Conservation (phyloP, 768 basidiomycete species). For the Suillus decipiens region DNA sequence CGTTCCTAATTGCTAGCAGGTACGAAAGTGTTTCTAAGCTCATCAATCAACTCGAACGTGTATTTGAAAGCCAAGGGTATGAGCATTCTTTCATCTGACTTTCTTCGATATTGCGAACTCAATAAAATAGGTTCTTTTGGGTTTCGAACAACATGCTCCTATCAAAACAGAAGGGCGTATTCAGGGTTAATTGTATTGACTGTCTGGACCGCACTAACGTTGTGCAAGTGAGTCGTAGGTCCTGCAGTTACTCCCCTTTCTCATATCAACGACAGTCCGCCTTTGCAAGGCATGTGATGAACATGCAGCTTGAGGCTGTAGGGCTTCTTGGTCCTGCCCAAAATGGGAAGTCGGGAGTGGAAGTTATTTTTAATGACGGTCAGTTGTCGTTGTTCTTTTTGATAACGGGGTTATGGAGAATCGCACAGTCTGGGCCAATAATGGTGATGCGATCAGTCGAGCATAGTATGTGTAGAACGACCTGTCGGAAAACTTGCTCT, state of each 20-base stretch:
- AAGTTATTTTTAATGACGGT: conserved; percentile 82
- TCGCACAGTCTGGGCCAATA: conserved; percentile 90
- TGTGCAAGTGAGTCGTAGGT: conserved; percentile 60
- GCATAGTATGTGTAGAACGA: conserved; percentile 61
- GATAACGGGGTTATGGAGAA: background rate
- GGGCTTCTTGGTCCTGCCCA: conserved; percentile 62
- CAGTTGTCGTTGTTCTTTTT: conserved; percentile 12
- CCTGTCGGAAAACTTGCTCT: background rate
- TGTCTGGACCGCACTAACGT: conserved; percentile 96
- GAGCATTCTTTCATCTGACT: conserved; percentile 13
- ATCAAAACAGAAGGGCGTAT: conserved; percentile 83
- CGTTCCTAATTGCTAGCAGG: conserved; percentile 36
- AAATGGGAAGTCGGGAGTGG: conserved; percentile 57
- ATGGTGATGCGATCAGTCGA: conserved; percentile 92
- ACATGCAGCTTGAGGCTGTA: conserved; percentile 70
- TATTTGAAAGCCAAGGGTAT: conserved; percentile 82
- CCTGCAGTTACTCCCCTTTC: conserved; percentile 4
- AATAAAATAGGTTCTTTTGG: conserved; percentile 72
- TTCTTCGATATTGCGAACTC: conserved; percentile 8
- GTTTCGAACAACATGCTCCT: conserved; percentile 67
- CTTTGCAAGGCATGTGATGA: conserved; percentile 82
- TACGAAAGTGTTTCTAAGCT: conserved; percentile 91
- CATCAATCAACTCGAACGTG: conserved; percentile 65
- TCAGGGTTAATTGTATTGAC: conserved; percentile 94
- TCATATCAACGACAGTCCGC: conserved; percentile 63